phyloP scores from a whole-genome alignment of 805 yeast genomes.

The Saturnispora halmiae region DNA sequence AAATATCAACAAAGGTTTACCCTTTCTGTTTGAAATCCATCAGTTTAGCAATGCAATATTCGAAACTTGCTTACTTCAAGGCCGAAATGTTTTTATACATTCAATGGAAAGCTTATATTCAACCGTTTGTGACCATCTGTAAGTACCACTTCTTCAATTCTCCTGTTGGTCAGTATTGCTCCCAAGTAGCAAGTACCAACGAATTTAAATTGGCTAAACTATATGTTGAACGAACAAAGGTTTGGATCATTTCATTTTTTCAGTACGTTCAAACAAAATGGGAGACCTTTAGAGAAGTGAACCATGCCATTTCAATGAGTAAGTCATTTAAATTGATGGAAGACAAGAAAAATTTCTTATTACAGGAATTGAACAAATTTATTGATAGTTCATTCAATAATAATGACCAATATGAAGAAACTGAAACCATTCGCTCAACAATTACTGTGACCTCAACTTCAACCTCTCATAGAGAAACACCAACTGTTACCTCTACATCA shows the following conservation, averaged over 20 bases:
- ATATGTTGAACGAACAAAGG: constrained; percentile 5
- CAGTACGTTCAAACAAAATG: constrained; percentile 11
- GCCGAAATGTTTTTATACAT: constrained; percentile 12
- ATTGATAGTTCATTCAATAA: constrained; percentile 16
- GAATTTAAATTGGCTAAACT: constrained; percentile 8
- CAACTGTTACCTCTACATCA: constrained; percentile 13
- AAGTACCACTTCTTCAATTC: constrained; percentile 15
- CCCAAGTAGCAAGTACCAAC: constrained; percentile 12
- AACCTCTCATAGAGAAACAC: background rate
- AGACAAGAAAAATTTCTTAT: constrained; percentile 26
- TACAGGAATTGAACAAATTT: constrained; percentile 22
- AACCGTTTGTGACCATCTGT: constrained; percentile 16
- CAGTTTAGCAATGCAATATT: constrained; percentile 8
- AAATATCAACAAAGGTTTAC: constrained; percentile 6
- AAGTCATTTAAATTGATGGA: constrained; percentile 24
- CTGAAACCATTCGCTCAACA: constrained; percentile 1
- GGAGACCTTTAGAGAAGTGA: constrained; percentile 17
- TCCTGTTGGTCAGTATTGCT: constrained; percentile 18
- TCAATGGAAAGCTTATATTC: constrained; percentile 20
- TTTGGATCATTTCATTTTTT: constrained; percentile 8
- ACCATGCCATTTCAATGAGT: constrained; percentile 19
- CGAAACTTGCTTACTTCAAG: constrained; percentile 9
- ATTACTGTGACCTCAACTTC: constrained; percentile 3
- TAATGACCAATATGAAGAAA: constrained; percentile 7
- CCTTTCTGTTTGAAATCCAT: constrained; percentile 13